Evolutionary conservation across 495 filamentous ascomycete species (phyloP).

Genomic region (Penicillium ochrochloron): DNA sequence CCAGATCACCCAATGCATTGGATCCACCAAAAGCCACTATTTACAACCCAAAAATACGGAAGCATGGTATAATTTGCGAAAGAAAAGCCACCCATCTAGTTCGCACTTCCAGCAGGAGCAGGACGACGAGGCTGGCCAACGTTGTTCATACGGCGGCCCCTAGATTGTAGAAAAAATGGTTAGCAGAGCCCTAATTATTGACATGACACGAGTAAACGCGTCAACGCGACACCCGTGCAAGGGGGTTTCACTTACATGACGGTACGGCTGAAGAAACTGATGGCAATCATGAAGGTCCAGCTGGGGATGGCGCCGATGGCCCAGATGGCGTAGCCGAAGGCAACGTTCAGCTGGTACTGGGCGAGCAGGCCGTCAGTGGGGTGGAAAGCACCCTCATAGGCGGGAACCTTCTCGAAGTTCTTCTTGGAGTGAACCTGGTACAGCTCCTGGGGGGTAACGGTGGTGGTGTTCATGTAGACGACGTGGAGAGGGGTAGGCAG

Average conservation of each 20-base stretch:
- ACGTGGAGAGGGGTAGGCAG: slow-evolving; percentile 56
- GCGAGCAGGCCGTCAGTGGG: slow-evolving; percentile 77
- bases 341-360: slow-evolving; percentile 63
- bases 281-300: slow-evolving; percentile 79
- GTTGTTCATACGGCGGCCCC: slow-evolving; percentile 48
- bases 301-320: slow-evolving; percentile 60
- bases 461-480: slow-evolving; percentile 67
- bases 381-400: slow-evolving; percentile 77
- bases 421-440: slow-evolving; percentile 67
- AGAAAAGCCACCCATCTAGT: slow-evolving; percentile 22
- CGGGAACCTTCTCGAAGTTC: slow-evolving; percentile 54
- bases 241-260: slow-evolving; percentile 74
- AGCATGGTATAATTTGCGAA: slow-evolving; percentile 10
- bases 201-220: not conserved
- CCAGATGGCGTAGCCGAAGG: slow-evolving; percentile 71
- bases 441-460: slow-evolving; percentile 64
- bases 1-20: slow-evolving; percentile 27
- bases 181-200: not conserved
- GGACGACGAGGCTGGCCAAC: slow-evolving; percentile 35
- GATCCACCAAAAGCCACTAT: slow-evolving; percentile 25
- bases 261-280: slow-evolving; percentile 79
- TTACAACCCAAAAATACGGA: slow-evolving; percentile 29
- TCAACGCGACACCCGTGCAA: not conserved
- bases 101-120: slow-evolving; percentile 33
- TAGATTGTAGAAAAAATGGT: slow-evolving; percentile 18